These are phyloP conservation scores for Leccinum ochraceum DNA, from an alignment of 768 basidiomycete genomes.

Conservation along the genomic window DNA sequence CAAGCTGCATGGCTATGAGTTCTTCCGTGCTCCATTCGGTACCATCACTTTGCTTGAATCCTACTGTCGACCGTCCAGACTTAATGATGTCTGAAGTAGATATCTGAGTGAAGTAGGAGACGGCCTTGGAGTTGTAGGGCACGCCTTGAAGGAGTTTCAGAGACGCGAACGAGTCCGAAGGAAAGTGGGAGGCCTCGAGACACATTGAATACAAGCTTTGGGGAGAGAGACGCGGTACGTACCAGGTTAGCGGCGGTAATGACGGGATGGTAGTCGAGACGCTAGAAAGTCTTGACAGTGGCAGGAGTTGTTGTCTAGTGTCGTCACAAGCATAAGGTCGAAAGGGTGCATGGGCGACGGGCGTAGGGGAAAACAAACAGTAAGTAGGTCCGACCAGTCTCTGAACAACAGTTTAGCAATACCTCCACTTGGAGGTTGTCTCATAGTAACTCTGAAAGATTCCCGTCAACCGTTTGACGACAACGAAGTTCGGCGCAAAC, in stretches of 20 bases:
- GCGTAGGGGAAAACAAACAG: too few species aligned
- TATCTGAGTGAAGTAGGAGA: constrained; percentile 59
- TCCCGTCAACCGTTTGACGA: constrained; percentile 79
- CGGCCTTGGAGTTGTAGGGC: constrained; percentile 57
- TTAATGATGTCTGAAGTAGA: constrained; percentile 52
- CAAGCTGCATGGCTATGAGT: constrained; percentile 90
- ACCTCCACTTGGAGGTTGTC: constrained; percentile 63
- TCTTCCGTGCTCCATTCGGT: constrained; percentile 85
- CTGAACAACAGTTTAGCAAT: constrained; percentile 46
- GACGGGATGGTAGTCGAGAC: too few species aligned
- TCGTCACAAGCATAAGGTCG: too few species aligned
- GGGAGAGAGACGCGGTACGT: constrained; percentile 34
- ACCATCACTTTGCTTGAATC: constrained; percentile 59
- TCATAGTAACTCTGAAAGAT: constrained; percentile 76
- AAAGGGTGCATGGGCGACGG: too few species aligned
- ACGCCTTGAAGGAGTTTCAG: constrained; percentile 83
- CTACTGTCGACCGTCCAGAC: constrained; percentile 44
- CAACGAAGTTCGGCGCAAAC: constrained; percentile 80
- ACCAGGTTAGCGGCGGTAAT: constrained; percentile 74
- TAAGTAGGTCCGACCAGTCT: not conserved
- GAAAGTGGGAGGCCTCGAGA: constrained; percentile 85
- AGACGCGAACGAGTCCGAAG: constrained; percentile 81
- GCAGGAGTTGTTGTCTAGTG: too few species aligned
- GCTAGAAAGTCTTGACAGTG: too few species aligned
- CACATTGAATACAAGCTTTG: constrained; percentile 1